phyloP scores from a whole-genome alignment of 2,329 filamentous ascomycete species.

The Pseudohalonectria lignicola region DNA sequence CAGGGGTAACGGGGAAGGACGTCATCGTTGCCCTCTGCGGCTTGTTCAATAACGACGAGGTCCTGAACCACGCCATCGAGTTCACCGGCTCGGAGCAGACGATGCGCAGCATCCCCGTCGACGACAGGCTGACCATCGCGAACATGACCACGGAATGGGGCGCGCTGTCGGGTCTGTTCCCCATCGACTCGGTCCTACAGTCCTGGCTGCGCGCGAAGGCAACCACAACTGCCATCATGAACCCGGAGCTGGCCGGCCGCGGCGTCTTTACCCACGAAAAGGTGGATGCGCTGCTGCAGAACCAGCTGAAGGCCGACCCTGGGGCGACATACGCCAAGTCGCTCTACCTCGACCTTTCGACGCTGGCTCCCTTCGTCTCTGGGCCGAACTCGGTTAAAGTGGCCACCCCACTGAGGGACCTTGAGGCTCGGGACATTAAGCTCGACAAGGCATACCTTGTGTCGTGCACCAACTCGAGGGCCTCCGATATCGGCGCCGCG shows the following conservation, averaged over 20 bases:
- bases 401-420: constrained; percentile 62
- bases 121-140: constrained; percentile 57
- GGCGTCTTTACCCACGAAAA: constrained; percentile 55
- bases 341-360: constrained; percentile 71
- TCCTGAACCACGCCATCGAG: constrained; percentile 84
- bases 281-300: constrained; percentile 61
- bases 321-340: constrained; percentile 75
- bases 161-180: constrained; percentile 60
- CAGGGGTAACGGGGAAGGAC: constrained; percentile 84
- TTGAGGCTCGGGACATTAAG: constrained; percentile 63
- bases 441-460: constrained; percentile 81
- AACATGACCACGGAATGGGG: constrained; percentile 77
- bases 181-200: constrained; percentile 62
- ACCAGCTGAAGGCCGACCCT: constrained; percentile 58
- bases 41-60: constrained; percentile 76
- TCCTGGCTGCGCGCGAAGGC: constrained; percentile 71
- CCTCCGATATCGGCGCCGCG: constrained; percentile 71
- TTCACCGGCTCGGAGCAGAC: constrained; percentile 76
- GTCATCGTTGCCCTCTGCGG: constrained; percentile 84
- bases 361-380: constrained; percentile 71
- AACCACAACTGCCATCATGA: constrained; percentile 54
- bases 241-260: constrained; percentile 32
- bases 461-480: constrained; percentile 78
- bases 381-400: constrained; percentile 90
- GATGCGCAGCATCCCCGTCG: constrained; percentile 52